These are phyloP conservation scores for Arabidopsis hybrid DNA, from an alignment of 441 rosid genomes.

Conservation along the genomic window DNA sequence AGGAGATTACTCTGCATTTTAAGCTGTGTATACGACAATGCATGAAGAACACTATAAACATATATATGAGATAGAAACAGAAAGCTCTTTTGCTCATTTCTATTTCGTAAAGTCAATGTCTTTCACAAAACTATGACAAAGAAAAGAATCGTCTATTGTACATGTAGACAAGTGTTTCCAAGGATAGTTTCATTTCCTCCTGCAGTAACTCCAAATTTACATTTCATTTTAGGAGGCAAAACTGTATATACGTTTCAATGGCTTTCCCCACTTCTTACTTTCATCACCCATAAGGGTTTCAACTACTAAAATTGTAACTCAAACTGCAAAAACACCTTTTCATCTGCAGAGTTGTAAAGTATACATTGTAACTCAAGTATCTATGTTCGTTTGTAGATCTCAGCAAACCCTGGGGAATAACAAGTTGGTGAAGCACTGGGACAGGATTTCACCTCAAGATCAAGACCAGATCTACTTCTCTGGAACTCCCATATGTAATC, in stretches of 20 bases:
- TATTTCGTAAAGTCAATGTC: constrained; percentile 13
- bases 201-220: constrained; percentile 29
- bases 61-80: background rate
- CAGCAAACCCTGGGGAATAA: constrained; percentile 27
- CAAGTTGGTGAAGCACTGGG: constrained; percentile 45
- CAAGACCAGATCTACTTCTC: constrained; percentile 37
- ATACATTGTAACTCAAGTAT: constrained; percentile 11
- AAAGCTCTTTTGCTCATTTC: constrained; percentile 22
- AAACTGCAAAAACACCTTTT: background rate
- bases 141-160: background rate
- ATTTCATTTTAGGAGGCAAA: constrained; percentile 17
- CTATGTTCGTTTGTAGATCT: constrained; percentile 41
- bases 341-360: background rate
- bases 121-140: constrained; percentile 2
- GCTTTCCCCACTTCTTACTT: constrained; percentile 23
- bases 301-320: constrained; percentile 18
- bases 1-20: constrained; percentile 13
- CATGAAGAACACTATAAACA: constrained; percentile 8
- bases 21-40: constrained; percentile 25
- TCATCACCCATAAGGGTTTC: constrained; percentile 27
- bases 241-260: constrained; percentile 14
- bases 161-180: constrained; percentile 21
- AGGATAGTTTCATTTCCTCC: constrained; percentile 23
- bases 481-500: constrained; percentile 45
- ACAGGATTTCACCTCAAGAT: constrained; percentile 43